These are phyloP conservation scores for Abelmoschus esculentus DNA, from an alignment of 345 rosid genomes.

Conservation along the genomic window DNA sequence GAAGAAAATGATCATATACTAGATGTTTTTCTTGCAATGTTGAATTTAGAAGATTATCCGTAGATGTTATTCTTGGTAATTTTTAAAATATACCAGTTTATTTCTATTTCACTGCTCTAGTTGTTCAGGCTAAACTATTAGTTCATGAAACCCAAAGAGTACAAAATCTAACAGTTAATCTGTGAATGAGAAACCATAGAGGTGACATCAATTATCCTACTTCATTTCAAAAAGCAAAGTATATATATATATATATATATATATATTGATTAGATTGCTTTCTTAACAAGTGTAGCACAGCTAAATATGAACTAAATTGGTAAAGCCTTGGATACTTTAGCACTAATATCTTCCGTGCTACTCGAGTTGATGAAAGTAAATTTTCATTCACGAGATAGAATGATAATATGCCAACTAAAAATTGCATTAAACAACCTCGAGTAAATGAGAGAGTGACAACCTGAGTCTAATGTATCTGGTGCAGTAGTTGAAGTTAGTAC, in stretches of 20 bases:
- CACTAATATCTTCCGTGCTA: not conserved
- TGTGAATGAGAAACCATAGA: not conserved
- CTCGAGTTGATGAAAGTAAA: not conserved
- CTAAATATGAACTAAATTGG: conserved; percentile 10
- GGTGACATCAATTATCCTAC: not conserved
- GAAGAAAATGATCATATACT: too few species aligned
- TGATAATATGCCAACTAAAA: not conserved
- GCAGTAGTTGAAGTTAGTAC: conserved; percentile 16
- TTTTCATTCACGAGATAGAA: not conserved
- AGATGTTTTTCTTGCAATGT: not conserved
- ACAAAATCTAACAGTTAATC: not conserved
- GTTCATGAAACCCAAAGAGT: not conserved
- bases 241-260: not conserved
- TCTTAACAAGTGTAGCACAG: not conserved
- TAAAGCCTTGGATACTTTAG: not conserved
- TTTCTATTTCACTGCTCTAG: not conserved
- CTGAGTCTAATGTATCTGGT: conserved; percentile 31
- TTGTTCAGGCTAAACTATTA: not conserved
- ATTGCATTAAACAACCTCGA: not conserved
- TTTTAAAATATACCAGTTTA: not conserved
- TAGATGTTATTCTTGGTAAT: not conserved
- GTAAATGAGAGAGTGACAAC: conserved; percentile 23
- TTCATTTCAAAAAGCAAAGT: not conserved
- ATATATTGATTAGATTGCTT: not conserved
- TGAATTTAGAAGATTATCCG: not conserved